A percentile compares a stretch with the other conserved stretches of the same genome.
These are phyloP conservation scores for Camillea tinctor DNA, from an alignment of 2,329 filamentous ascomycete species.

Conservation along the genomic window DNA sequence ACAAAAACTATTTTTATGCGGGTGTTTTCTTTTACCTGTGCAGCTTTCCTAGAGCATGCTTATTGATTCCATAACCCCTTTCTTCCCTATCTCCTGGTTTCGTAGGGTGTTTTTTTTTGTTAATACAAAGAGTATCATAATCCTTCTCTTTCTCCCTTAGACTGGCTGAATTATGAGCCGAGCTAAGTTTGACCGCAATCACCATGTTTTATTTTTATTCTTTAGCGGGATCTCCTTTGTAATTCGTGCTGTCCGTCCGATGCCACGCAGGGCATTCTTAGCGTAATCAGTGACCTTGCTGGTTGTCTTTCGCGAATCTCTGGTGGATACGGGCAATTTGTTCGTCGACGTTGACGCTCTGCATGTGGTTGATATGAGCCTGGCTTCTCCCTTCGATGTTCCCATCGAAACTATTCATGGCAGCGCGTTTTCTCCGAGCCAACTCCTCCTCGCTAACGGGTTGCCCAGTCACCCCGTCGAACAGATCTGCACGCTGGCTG, in stretches of 20 bases:
- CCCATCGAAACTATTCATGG: constrained; percentile 64
- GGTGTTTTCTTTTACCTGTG: constrained; percentile 27
- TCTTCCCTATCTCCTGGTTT: neutral
- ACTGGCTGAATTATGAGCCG: neutral
- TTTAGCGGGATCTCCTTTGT: neutral
- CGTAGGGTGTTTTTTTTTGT: too few relatives aligned
- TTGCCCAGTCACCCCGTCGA: constrained; percentile 70
- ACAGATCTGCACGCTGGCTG: constrained; percentile 83
- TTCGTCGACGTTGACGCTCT: constrained; percentile 77
- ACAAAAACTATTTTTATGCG: constrained; percentile 20
- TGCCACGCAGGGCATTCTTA: neutral
- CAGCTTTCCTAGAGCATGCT: constrained; percentile 6
- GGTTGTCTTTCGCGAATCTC: constrained; percentile 46
- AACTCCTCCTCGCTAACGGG: constrained; percentile 71
- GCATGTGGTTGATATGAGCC: constrained; percentile 56
- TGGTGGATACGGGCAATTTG: constrained; percentile 69
- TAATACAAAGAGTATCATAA: neutral
- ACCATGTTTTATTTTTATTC: too few relatives aligned
- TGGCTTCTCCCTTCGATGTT: constrained; percentile 58
- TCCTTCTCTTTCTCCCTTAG: neutral
- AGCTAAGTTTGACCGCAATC: neutral
- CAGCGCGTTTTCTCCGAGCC: constrained; percentile 73
- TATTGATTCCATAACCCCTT: neutral
- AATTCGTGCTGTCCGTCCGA: neutral
- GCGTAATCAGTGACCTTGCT: constrained; percentile 18